Evolutionary conservation across 1,284 basidiomycete species (phyloP).

Genomic region (Tilletiaria anomala): DNA sequence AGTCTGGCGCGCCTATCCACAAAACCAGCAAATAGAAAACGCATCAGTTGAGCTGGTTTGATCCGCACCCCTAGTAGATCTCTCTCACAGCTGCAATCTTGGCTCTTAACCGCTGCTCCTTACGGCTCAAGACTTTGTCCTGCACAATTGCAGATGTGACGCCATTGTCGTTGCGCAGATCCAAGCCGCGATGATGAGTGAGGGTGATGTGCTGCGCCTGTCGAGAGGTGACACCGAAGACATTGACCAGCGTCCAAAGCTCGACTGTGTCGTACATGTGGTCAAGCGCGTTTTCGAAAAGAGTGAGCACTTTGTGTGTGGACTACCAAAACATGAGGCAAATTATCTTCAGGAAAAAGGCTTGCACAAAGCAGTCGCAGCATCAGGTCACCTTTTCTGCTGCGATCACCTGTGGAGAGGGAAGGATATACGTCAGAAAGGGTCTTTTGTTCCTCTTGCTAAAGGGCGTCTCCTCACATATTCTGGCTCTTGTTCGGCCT

Average conservation of each 20-base stretch:
- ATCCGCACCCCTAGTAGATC: not conserved
- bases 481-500: too few species aligned
- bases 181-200: slow-evolving; percentile 33
- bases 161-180: slow-evolving; percentile 14
- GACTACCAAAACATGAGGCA: slow-evolving; percentile 6
- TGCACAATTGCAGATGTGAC: not conserved
- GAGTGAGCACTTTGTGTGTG: slow-evolving; percentile 27
- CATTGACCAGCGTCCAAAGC: slow-evolving; percentile 29
- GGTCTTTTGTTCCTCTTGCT: too few species aligned
- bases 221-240: slow-evolving; percentile 27
- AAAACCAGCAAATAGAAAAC: too few species aligned
- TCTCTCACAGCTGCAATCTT: not conserved
- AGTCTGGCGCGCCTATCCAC: too few species aligned
- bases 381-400: slow-evolving; percentile 13
- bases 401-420: slow-evolving; percentile 19
- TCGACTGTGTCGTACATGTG: slow-evolving; percentile 36
- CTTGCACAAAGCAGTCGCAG: not conserved
- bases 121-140: not conserved
- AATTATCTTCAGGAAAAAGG: not conserved
- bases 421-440: too few species aligned
- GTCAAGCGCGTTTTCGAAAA: slow-evolving; percentile 35
- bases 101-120: not conserved
- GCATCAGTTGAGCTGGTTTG: too few species aligned
- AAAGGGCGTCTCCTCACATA: too few species aligned
- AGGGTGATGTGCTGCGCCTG: slow-evolving; percentile 32